Conservation (phyloP, 1,284 basidiomycete species). For the Sporisorium graminicola region DNA sequence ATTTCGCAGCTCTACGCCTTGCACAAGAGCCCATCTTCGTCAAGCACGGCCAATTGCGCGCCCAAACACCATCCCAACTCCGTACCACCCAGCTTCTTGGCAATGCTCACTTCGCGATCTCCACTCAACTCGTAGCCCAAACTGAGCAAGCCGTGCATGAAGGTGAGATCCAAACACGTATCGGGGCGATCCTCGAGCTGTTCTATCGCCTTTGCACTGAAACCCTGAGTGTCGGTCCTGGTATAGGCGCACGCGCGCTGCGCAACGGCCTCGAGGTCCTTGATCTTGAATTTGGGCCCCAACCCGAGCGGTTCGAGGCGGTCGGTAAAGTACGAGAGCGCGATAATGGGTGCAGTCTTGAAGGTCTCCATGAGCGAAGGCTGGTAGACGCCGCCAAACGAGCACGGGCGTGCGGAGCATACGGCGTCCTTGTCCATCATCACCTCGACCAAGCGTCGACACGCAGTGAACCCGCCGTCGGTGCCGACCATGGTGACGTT, state of each 20-base stretch:
- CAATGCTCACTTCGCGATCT: slow-evolving; percentile 75
- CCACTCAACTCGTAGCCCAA: slow-evolving; percentile 72
- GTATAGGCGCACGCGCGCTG: slow-evolving; percentile 60
- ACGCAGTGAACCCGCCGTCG: slow-evolving; percentile 85
- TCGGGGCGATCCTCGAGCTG: slow-evolving; percentile 88
- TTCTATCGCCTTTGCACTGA: slow-evolving; percentile 74
- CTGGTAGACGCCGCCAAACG: slow-evolving; percentile 97
- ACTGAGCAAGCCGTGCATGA: slow-evolving; percentile 88
- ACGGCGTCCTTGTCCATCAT: slow-evolving; percentile 96
- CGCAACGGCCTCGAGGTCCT: slow-evolving; percentile 52
- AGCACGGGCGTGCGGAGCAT: slow-evolving; percentile 85
- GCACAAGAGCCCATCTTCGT: slow-evolving; percentile 58
- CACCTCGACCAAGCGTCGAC: slow-evolving; percentile 85
- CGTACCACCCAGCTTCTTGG: slow-evolving; percentile 87
- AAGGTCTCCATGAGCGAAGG: slow-evolving; percentile 93
- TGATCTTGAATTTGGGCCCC: slow-evolving; percentile 64
- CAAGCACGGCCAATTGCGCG: slow-evolving; percentile 72
- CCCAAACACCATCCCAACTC: slow-evolving; percentile 96
- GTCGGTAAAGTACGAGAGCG: slow-evolving; percentile 93
- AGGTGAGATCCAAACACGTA: slow-evolving; percentile 94
- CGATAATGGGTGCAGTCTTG: slow-evolving; percentile 70
- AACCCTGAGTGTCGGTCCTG: slow-evolving; percentile 30
- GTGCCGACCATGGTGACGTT: slow-evolving; percentile 64
- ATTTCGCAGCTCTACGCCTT: slow-evolving; percentile 20
- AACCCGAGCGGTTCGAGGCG: slow-evolving; percentile 84